These are phyloP conservation scores for Mallotus nudiflorus DNA, from an alignment of 345 rosid genomes.

Conservation along the genomic window DNA sequence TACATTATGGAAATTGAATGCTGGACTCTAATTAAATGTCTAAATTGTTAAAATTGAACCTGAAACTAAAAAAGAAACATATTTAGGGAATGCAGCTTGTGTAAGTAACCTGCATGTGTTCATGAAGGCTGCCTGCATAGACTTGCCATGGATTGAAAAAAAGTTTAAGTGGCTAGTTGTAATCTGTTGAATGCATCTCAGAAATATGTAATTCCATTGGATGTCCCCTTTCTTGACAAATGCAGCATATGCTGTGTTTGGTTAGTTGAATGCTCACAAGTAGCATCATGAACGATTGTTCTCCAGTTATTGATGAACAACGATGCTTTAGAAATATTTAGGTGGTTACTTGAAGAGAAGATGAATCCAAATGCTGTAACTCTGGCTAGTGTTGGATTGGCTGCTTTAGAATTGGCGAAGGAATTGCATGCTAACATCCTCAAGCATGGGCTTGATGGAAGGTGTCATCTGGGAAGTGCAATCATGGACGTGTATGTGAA, in stretches of 20 bases:
- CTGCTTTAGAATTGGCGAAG: slow-evolving; percentile 59
- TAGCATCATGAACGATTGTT: not conserved
- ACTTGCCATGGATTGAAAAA: not conserved
- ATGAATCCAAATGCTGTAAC: slow-evolving; percentile 72
- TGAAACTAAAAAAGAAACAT: not conserved
- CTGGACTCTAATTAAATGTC: not conserved
- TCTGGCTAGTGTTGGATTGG: slow-evolving; percentile 58
- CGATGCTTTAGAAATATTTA: slow-evolving; percentile 63
- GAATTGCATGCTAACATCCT: slow-evolving; percentile 70
- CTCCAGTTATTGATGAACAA: not conserved
- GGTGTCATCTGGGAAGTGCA: slow-evolving; percentile 61
- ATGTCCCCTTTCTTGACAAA: not conserved
- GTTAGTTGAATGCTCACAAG: not conserved
- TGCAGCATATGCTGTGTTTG: not conserved
- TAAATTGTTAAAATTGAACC: not conserved
- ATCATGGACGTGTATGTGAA: slow-evolving; percentile 76
- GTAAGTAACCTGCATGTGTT: not conserved
- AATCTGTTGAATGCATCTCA: not conserved
- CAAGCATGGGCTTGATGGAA: slow-evolving; percentile 49
- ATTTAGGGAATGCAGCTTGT: not conserved
- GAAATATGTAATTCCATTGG: not conserved
- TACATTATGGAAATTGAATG: not conserved
- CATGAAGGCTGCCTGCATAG: not conserved
- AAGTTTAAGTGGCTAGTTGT: not conserved
- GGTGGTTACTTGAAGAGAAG: slow-evolving; percentile 52